Conservation (phyloP, 2,329 filamentous ascomycete genomes). For the Chalara sp. region DNA sequence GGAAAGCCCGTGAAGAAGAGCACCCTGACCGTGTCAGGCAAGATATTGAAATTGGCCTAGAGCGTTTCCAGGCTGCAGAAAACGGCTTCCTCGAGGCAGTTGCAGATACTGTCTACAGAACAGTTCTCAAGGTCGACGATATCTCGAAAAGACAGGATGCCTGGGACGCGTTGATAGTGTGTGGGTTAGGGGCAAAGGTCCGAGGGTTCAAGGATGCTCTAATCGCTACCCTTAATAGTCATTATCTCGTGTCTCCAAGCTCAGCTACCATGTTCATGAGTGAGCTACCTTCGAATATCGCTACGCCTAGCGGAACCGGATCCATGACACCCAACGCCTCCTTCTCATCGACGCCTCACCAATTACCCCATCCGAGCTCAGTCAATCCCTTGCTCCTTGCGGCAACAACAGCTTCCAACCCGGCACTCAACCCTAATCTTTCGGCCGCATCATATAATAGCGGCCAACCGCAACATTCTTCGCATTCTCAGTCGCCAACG, state of each 20-base stretch:
- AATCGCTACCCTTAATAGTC: conserved; percentile 67
- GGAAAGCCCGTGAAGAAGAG: conserved; percentile 23
- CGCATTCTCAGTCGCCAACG: conserved; percentile 62
- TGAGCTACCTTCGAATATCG: conserved; percentile 88
- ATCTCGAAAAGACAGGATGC: conserved; percentile 76
- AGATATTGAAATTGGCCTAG: conserved; percentile 70
- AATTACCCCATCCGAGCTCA: conserved; percentile 50
- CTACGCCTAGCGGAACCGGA: conserved; percentile 83
- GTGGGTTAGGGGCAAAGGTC: conserved; percentile 73
- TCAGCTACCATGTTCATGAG: conserved; percentile 96
- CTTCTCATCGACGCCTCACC: conserved; percentile 43
- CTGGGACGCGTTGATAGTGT: conserved; percentile 89
- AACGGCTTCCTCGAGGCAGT: conserved; percentile 76
- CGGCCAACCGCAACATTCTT: conserved; percentile 44
- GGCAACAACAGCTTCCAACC: conserved; percentile 62
- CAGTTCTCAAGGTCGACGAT: conserved; percentile 77
- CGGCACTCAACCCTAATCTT: conserved; percentile 28
- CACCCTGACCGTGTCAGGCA: conserved; percentile 49
- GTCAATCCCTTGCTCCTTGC: conserved; percentile 91
- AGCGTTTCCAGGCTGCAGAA: conserved; percentile 64
- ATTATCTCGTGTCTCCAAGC: conserved; percentile 85
- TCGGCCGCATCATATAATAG: conserved; percentile 28
- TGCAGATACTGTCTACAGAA: conserved; percentile 74
- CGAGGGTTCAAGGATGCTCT: conserved; percentile 86
- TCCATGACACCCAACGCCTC: conserved; percentile 68